Conservation (phyloP, 2,329 filamentous ascomycete genomes). For the Mariannaea sp. region DNA sequence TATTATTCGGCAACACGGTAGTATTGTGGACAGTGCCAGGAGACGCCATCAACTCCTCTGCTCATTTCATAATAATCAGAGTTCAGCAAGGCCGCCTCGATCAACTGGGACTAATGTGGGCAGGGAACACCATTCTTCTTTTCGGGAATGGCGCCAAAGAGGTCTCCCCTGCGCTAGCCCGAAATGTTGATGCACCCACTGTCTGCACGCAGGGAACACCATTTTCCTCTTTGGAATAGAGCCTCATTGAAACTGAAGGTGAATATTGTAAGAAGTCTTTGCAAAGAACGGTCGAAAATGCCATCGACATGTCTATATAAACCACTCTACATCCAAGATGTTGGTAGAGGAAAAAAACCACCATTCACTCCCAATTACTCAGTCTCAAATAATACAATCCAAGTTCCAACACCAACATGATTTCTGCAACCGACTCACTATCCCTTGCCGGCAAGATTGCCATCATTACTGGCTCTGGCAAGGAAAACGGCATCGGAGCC, state of each 20-base stretch:
- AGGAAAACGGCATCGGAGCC: conserved; percentile 10
- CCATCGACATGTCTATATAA: background rate
- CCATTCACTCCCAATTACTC: background rate
- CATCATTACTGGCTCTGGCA: conserved; percentile 10
- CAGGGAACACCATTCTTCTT: conserved; percentile 7
- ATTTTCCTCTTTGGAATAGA: conserved; percentile 7
- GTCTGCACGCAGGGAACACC: background rate
- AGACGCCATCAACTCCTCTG: too few species aligned
- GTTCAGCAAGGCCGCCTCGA: too few species aligned
- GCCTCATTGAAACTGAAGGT: background rate
- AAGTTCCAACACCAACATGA: background rate
- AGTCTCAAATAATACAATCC: background rate
- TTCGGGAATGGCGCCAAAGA: background rate
- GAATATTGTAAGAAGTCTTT: background rate
- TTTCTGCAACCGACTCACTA: background rate
- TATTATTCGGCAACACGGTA: too few species aligned
- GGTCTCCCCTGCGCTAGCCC: background rate
- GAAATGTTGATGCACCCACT: background rate
- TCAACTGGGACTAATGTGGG: background rate
- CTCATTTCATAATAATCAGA: too few species aligned
- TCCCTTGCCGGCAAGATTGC: conserved; percentile 2
- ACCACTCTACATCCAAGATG: background rate
- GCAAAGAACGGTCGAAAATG: background rate
- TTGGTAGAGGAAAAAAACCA: too few species aligned
- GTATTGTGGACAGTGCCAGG: too few species aligned